Evolutionary conservation across 1,284 basidiomycete species (phyloP).

Genomic region (Pterula multifida): DNA sequence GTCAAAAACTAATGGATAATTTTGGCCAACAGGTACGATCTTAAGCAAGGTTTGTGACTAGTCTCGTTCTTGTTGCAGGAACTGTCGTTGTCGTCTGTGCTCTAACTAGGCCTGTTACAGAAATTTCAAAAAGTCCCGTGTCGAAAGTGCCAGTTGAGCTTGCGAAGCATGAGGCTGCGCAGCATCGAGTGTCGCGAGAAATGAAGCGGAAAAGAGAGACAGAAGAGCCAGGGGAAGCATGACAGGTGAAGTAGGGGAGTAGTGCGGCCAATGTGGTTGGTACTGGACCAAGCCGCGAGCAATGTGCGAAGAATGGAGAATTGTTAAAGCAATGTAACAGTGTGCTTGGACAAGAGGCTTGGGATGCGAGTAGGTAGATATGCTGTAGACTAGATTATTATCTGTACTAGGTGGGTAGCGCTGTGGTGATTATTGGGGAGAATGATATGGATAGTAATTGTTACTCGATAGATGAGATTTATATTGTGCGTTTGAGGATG

Average conservation of each 20-base stretch:
- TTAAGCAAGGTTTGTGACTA: conserved; percentile 61
- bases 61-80: conserved; percentile 6
- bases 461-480: too few species aligned
- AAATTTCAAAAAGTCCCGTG: conserved; percentile 87
- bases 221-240: conserved; percentile 59
- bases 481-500: too few species aligned
- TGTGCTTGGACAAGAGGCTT: too few species aligned
- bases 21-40: conserved; percentile 62
- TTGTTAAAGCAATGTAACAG: too few species aligned
- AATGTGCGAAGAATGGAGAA: too few species aligned
- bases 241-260: too few species aligned
- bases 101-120: conserved; percentile 25
- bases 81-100: conserved; percentile 3
- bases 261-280: neutral
- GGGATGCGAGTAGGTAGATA: too few species aligned
- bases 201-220: conserved; percentile 85
- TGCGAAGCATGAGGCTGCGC: conserved; percentile 81
- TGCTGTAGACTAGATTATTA: too few species aligned
- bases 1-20: conserved; percentile 2
- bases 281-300: neutral
- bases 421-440: too few species aligned
- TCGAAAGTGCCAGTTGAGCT: conserved; percentile 84
- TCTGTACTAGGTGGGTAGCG: too few species aligned
- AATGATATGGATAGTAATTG: too few species aligned
- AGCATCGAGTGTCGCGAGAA: conserved; percentile 78